A percentile compares a stretch with the other conserved stretches of the same genome.
Evolutionary conservation across 2,329 filamentous ascomycete species (phyloP).

Genomic region (Calonectria honghensis): DNA sequence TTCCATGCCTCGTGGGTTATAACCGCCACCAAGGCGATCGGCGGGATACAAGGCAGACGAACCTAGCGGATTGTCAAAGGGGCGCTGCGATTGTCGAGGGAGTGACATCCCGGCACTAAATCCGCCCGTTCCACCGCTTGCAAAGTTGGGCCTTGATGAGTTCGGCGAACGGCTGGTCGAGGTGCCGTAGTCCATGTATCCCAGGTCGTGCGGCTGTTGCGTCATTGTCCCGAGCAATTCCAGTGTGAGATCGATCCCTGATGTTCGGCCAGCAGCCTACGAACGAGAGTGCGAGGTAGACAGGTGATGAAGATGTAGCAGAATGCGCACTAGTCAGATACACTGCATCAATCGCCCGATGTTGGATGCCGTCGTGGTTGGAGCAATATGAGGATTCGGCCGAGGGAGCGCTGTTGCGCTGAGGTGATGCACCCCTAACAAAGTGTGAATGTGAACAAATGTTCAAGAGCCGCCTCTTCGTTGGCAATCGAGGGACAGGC

Average conservation of each 20-base stretch:
- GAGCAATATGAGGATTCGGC: slow-evolving; percentile 36
- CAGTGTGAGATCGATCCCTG: slow-evolving; percentile 51
- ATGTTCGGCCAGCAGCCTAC: slow-evolving; percentile 50
- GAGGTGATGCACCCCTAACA: slow-evolving; percentile 31
- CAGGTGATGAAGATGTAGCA: slow-evolving; percentile 35
- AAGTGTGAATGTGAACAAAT: slow-evolving; percentile 21
- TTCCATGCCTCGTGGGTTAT: slow-evolving; percentile 76
- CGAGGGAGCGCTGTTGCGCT: slow-evolving; percentile 33
- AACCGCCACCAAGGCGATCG: slow-evolving; percentile 79
- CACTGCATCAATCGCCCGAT: slow-evolving; percentile 52
- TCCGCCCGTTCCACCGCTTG: slow-evolving; percentile 60
- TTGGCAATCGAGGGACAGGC: slow-evolving; percentile 30
- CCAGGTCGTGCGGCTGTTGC: slow-evolving; percentile 77
- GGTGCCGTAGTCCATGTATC: slow-evolving; percentile 81
- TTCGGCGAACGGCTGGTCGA: slow-evolving; percentile 79
- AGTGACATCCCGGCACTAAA: slow-evolving; percentile 70
- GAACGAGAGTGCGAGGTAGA: slow-evolving; percentile 21
- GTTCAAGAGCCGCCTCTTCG: slow-evolving; percentile 37
- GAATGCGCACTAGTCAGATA: slow-evolving; percentile 37
- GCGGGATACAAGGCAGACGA: slow-evolving; percentile 80
- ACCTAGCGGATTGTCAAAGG: slow-evolving; percentile 82
- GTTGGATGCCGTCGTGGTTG: slow-evolving; percentile 48
- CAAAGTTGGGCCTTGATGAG: slow-evolving; percentile 78
- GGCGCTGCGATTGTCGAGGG: slow-evolving; percentile 78
- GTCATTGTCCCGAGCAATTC: slow-evolving; percentile 58